A percentile compares a stretch with the other conserved stretches of the same genome.
Evolutionary conservation across 768 basidiomycete species (phyloP).

Genomic region (Trametopsis cervina): DNA sequence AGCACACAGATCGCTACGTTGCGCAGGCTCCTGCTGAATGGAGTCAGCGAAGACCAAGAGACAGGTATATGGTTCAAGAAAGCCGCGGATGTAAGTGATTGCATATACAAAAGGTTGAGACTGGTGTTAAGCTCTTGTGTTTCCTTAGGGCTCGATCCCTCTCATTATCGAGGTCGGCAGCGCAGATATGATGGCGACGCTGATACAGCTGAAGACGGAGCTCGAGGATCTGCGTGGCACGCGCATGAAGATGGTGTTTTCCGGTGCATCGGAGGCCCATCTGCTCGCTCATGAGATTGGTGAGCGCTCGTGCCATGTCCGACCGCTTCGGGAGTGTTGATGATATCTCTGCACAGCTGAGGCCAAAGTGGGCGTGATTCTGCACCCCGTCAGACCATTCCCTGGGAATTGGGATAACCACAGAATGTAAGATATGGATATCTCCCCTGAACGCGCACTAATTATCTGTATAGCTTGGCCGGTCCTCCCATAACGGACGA

Average conservation of each 20-base stretch:
- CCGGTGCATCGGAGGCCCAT: conserved; percentile 61
- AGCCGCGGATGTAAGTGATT: conserved; percentile 24
- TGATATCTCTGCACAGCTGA: conserved; percentile 10
- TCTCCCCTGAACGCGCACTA: neutral
- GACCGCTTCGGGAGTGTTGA: conserved; percentile 21
- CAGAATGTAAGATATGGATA: conserved; percentile 40
- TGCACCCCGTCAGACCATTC: conserved; percentile 54
- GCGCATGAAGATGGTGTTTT: conserved; percentile 50
- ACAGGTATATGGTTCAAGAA: conserved; percentile 29
- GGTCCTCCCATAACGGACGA: conserved; percentile 63
- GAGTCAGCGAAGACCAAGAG: conserved; percentile 26
- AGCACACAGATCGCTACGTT: conserved; percentile 80
- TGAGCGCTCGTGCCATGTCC: conserved; percentile 22
- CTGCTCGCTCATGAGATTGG: conserved; percentile 64
- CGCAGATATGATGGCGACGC: conserved; percentile 77
- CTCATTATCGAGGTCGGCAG: conserved; percentile 69
- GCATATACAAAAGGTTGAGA: conserved; percentile 7
- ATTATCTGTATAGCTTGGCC: conserved; percentile 36
- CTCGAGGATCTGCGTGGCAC: conserved; percentile 40
- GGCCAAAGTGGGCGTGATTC: conserved; percentile 50
- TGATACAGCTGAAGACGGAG: conserved; percentile 64
- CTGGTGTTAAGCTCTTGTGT: neutral
- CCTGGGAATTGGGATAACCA: conserved; percentile 57
- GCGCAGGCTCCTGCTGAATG: conserved; percentile 50
- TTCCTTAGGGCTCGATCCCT: conserved; percentile 54